A percentile compares a stretch with the other conserved stretches of the same genome.
Conservation (phyloP, 148 eudicot species). For the Drosera capensis region DNA sequence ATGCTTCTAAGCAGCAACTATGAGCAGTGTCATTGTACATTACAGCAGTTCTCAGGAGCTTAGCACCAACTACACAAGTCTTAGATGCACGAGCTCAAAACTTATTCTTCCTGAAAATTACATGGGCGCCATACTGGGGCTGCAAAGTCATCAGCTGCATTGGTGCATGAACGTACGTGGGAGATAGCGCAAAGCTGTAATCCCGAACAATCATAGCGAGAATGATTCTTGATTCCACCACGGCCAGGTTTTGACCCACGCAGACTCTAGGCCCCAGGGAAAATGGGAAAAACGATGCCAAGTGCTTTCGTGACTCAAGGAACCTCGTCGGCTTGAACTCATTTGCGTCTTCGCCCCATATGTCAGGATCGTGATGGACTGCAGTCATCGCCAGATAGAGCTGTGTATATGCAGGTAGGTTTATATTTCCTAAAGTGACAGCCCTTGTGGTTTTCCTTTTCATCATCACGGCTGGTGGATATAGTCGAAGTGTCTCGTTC, state of each 20-base stretch:
- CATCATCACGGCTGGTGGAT: slow-evolving; percentile 53
- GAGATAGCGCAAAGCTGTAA: slow-evolving; percentile 27
- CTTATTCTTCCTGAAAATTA: slow-evolving; percentile 6
- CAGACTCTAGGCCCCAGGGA: slow-evolving; percentile 56
- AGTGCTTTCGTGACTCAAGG: slow-evolving; percentile 26
- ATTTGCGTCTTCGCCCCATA: slow-evolving; percentile 69
- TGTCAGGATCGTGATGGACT: slow-evolving; percentile 41
- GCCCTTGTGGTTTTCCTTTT: slow-evolving; percentile 29
- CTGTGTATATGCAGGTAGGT: slow-evolving; percentile 43
- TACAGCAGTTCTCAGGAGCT: too few relatives aligned
- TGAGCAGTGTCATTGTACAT: too few relatives aligned
- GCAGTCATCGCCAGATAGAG: slow-evolving; percentile 50
- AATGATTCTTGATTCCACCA: slow-evolving; percentile 53
- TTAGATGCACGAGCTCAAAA: too few relatives aligned
- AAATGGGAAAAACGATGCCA: slow-evolving; percentile 52
- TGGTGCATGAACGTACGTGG: slow-evolving; percentile 63
- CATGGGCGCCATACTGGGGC: slow-evolving; percentile 28
- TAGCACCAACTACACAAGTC: too few relatives aligned
- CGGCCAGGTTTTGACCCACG: slow-evolving; percentile 57
- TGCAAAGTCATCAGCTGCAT: slow-evolving; percentile 41
- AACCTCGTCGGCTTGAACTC: slow-evolving; percentile 69
- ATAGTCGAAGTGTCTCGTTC: slow-evolving; percentile 53
- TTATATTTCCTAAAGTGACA: slow-evolving; percentile 26
- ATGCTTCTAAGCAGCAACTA: too few relatives aligned
- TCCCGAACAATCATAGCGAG: slow-evolving; percentile 35